Percentiles rank a stretch among this genome's conserved stretches.
Conservation (phyloP, 2,329 filamentous ascomycete species). For the Thelonectria rubi region DNA sequence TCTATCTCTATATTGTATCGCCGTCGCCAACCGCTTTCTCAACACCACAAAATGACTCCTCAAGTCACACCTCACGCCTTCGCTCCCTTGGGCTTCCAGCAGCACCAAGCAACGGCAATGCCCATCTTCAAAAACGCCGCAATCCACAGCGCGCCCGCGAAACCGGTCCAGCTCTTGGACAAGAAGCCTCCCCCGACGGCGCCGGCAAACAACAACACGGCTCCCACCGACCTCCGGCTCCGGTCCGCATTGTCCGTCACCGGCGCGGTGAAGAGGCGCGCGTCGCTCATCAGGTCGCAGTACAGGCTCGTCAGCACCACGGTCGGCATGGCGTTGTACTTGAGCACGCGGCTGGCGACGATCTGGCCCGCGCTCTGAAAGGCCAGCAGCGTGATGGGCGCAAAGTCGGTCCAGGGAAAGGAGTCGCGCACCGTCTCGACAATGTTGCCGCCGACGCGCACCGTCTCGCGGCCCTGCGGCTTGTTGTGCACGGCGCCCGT, state of each 20-base stretch:
- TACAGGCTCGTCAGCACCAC: conserved; percentile 41
- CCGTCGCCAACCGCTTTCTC: not conserved
- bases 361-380: conserved; percentile 43
- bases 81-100: conserved; percentile 38
- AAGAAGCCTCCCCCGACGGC: conserved; percentile 40
- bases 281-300: conserved; percentile 43
- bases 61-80: not conserved
- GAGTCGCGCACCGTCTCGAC: conserved; percentile 34
- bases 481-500: conserved; percentile 36
- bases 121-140: conserved; percentile 39
- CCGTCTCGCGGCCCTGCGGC: conserved; percentile 27
- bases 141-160: conserved; percentile 42
- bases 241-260: conserved; percentile 40
- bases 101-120: conserved; percentile 34
- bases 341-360: conserved; percentile 39
- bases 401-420: conserved; percentile 38
- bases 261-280: conserved; percentile 37
- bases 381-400: conserved; percentile 38
- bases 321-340: conserved; percentile 42
- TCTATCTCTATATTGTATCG: not conserved
- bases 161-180: conserved; percentile 41
- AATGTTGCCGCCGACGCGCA: conserved; percentile 33
- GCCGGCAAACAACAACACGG: conserved; percentile 35
- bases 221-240: conserved; percentile 34
- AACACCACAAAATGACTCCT: not conserved